phyloP scores from a whole-genome alignment of 129 eudicot genomes.

The Solidago caesia region DNA sequence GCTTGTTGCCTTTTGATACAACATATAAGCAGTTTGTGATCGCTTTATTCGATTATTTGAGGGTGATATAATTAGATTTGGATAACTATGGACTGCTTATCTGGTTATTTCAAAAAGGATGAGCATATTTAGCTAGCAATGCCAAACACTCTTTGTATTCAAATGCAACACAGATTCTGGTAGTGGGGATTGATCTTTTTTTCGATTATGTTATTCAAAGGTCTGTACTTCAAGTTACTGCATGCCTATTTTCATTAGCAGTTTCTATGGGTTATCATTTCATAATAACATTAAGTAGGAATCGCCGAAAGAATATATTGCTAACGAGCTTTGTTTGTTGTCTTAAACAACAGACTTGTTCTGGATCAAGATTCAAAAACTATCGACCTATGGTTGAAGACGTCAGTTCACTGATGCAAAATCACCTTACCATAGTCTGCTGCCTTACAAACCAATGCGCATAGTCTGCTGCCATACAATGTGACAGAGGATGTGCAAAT shows the following conservation, averaged over 20 bases:
- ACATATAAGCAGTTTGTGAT: no score
- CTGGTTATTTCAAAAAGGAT: no score
- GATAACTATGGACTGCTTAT: no score
- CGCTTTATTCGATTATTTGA: no score
- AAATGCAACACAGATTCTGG: no score
- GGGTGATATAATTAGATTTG: no score
- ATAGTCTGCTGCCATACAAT: neutral
- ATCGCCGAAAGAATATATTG: neutral
- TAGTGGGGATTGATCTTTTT: no score
- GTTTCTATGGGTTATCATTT: neutral
- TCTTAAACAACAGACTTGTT: neutral
- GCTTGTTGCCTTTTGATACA: no score
- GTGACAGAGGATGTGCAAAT: neutral
- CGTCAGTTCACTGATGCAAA: neutral
- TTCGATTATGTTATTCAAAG: neutral
- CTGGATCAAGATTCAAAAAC: neutral
- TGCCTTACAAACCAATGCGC: neutral
- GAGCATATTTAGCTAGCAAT: no score
- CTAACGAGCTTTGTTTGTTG: neutral
- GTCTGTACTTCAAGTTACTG: neutral
- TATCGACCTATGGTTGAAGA: neutral
- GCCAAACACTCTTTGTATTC: no score
- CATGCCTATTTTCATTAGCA: neutral
- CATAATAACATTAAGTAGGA: neutral
- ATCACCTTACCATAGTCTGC: neutral